Base-by-base conservation (phyloP, 2,329 filamentous ascomycete species). In the Ceratocystis papillata region DNA sequence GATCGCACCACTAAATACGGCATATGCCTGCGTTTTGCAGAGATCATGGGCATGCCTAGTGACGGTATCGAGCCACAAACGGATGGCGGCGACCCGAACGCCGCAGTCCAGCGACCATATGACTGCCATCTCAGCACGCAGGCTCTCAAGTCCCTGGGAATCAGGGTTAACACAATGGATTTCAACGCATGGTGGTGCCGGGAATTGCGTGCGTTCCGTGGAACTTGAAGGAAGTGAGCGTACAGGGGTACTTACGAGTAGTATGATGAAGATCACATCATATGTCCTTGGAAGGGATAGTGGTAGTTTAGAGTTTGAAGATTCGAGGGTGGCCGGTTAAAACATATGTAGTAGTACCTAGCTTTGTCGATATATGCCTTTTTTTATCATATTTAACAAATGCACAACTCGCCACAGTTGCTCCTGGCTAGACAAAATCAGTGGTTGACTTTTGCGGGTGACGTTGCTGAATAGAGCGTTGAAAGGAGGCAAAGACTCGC, bases 1-100 rank as follows among this genome's bases (percentile, higher is more conserved):
- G 89, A 96, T 70, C 83, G 80, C 70, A 88, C 87, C 79, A 96
- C 91, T 60, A 96, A 96, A 77, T 95, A 92, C 74, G 86, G 93
- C 74, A 96, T 96, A 66, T 92, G 89, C 74, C 78, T 89, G 76
- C 77, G 81, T 8, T 86, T 96, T 72, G 87, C 85, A 3, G 85
- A 90, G 67, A 89, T 96, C 67, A 85, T 95, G 81, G 89, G 87
- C 0, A 73, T 95, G 65, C 81, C 87, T 10, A 79, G 87, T 22
- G 82, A 84, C 60, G 81, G 82, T 6, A 86, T 96, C 74, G 80
- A 83, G 71, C 78, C 87, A 8, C 87, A 90, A 71, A 82, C 84
- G 28, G 80, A 88, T 71, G 87, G 87, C 46, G 88, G 88, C 73
- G 87, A 89, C 69, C 84, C 86, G 5, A 85, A 83, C 68, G 83